Percentiles rank a stretch among this genome's conserved stretches.
phyloP scores from a whole-genome alignment of 441 rosid species.

The Syzygium malaccense region DNA sequence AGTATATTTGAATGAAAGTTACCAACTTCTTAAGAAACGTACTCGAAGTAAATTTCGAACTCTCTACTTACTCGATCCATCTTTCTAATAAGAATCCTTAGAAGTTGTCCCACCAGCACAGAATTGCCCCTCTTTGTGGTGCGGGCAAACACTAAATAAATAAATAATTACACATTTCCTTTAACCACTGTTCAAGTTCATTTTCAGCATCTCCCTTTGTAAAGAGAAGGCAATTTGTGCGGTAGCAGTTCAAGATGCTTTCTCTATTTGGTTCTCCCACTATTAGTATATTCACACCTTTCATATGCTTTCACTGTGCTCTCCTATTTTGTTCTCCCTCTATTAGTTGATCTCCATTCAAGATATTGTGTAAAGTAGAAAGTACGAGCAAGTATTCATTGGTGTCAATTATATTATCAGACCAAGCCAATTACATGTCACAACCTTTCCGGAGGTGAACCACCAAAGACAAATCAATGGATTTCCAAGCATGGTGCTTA shows the following conservation, averaged over 20 bases:
- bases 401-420: too few species aligned
- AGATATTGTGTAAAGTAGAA: too few species aligned
- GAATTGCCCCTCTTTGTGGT: background rate
- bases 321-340: too few species aligned
- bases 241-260: background rate
- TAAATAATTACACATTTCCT: background rate
- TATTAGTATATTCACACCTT: too few species aligned
- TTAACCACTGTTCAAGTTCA: background rate
- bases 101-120: too few species aligned
- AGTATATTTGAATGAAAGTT: background rate
- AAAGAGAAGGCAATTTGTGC: background rate
- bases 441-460: too few species aligned
- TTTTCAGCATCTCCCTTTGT: background rate
- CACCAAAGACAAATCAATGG: too few species aligned
- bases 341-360: too few species aligned
- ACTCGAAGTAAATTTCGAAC: background rate
- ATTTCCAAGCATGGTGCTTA: too few species aligned
- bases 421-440: too few species aligned
- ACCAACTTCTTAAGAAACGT: background rate
- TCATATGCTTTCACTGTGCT: too few species aligned
- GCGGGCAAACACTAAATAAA: background rate
- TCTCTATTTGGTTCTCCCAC: background rate
- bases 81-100: background rate
- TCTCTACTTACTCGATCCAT: background rate
- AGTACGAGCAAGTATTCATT: too few species aligned